Evolutionary conservation across 768 basidiomycete genomes (phyloP).

Genomic region (Coprinopsis cinerea): DNA sequence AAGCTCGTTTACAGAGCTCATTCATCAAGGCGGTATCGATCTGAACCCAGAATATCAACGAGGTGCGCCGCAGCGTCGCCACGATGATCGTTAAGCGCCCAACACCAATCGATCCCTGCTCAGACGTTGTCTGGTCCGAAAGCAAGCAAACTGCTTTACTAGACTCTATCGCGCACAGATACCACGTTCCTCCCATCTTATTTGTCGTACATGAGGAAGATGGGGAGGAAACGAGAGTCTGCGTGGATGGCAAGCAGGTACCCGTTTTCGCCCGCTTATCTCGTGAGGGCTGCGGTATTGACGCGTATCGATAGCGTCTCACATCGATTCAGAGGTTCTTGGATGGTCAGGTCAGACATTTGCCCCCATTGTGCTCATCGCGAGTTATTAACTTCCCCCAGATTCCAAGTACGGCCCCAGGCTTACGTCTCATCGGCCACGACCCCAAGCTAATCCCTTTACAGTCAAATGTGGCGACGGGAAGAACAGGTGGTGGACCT

Average conservation of each 20-base stretch:
- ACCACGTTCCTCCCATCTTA: conserved; percentile 73
- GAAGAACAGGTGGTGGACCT: conserved; percentile 59
- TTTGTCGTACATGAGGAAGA: conserved; percentile 62
- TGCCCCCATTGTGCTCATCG: not conserved
- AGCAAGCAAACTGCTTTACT: conserved; percentile 66
- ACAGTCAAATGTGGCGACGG: conserved; percentile 50
- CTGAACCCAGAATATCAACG: conserved; percentile 40
- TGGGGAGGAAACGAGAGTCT: conserved; percentile 50
- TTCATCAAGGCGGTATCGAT: conserved; percentile 67
- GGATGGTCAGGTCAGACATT: conserved; percentile 54
- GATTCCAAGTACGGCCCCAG: conserved; percentile 59
- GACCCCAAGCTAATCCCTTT: not conserved
- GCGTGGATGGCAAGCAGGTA: conserved; percentile 84
- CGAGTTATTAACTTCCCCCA: conserved; percentile 16
- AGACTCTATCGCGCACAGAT: conserved; percentile 74
- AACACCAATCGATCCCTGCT: not conserved
- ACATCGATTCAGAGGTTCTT: conserved; percentile 78
- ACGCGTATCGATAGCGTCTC: conserved; percentile 39
- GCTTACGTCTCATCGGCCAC: conserved; percentile 6
- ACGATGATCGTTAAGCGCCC: not conserved
- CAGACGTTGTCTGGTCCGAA: conserved; percentile 76
- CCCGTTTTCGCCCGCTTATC: conserved; percentile 26
- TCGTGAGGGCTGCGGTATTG: not conserved
- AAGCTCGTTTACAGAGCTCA: conserved; percentile 35
- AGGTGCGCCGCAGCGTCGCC: conserved; percentile 4